phyloP scores from a whole-genome alignment of 176 grass and related monocot species.

The Oryza punctata region DNA sequence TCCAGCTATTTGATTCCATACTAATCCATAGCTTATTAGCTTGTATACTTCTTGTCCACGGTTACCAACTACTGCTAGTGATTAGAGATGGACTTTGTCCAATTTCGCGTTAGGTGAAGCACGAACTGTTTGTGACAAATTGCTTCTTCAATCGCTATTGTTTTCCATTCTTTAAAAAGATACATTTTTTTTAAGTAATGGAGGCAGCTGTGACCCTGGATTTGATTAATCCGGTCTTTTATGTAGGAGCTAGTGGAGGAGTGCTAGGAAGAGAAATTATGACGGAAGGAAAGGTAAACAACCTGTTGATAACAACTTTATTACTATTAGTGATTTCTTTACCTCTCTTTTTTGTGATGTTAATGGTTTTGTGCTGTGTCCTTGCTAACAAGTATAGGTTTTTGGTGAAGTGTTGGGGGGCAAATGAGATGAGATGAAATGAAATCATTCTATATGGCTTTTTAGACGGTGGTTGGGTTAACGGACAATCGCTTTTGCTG shows the following conservation, averaged over 20 bases:
- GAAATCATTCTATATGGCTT: conserved; percentile 17
- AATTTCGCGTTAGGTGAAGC: conserved; percentile 42
- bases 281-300: conserved; percentile 30
- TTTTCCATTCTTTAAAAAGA: background rate
- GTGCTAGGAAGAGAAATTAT: conserved; percentile 21
- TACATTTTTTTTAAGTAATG: conserved; percentile 29
- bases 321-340: background rate
- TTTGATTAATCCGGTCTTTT: conserved; percentile 19
- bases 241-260: conserved; percentile 46
- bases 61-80: conserved; percentile 36
- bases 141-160: conserved; percentile 17
- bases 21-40: background rate
- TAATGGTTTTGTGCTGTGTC: conserved; percentile 13
- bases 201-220: conserved; percentile 24
- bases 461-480: conserved; percentile 54
- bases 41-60: conserved; percentile 2
- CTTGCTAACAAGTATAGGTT: conserved; percentile 25
- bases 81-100: background rate
- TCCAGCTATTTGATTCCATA: conserved; percentile 56
- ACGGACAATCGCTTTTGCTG: conserved; percentile 37
- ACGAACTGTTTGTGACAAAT: conserved; percentile 3
- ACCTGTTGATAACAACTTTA: background rate
- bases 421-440: background rate
- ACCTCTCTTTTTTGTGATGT: background rate
- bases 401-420: conserved; percentile 9